Base-by-base conservation (phyloP, 1,284 basidiomycete species). In the Serendipita sp. region DNA sequence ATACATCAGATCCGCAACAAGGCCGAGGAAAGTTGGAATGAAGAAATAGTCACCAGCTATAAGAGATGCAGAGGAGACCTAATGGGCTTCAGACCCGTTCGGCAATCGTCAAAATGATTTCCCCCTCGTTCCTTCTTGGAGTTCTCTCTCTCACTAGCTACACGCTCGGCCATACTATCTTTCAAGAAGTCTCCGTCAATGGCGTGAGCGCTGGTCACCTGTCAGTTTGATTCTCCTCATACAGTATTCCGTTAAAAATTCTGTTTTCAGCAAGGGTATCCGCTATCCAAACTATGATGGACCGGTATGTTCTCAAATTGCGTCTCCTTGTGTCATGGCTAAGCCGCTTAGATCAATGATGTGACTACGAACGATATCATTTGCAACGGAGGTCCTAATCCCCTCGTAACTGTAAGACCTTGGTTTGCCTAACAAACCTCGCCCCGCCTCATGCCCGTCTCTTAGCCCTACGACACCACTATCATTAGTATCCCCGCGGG, bases 301-400 rank as follows among this genome's bases (percentile, higher is more conserved):
- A 77, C 42, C 71, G 5, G 35, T 62, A 8, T 50, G 34, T 50
- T n/a, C 29, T 61, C 17, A 26, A 8, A 22, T 26, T 22, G 44
- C 34, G 1, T 2, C 12, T n/a, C 12, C 32, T 29, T 44, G 8
- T 8, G 32, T 34, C 38, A 43, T 60, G 12, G 5, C 12, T 12
- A 38, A 6, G 12, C 35, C 26, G 44, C 55, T 58, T 60, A 30
- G 61, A 80, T 82, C 63, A 78, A 67, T 42, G 77, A 81, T 66
- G 78, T 81, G 3, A 79, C 75, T 3, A 81, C 79, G 0, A 81
- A 80, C 70, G 77, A 58, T 26, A 58, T 83, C 50, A 80, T 81
- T 64, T 82, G 81, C 73, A 83, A 83, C 64, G 81, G 81, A 34
- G 81, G 81, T 32, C 45, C 30, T 35, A 65, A 63, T 38, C 61